Base-by-base conservation (phyloP, 192 early-diverging fungal genomes). In the Coemansia sp. region DNA sequence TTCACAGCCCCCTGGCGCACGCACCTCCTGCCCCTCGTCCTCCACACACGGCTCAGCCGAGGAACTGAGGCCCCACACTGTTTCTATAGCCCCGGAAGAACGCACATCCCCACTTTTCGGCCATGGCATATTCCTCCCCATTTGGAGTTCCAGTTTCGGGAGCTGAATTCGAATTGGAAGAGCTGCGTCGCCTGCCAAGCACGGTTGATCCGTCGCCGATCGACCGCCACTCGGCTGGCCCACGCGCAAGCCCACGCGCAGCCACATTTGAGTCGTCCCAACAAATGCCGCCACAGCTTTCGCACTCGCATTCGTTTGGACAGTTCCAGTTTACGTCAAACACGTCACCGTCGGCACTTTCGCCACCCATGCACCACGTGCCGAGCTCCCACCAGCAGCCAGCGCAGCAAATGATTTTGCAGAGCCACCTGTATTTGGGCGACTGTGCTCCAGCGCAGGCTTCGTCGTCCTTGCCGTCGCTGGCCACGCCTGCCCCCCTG, bases 141-240 rank as follows among this genome's bases (percentile, higher is more conserved):
- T 74, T 68, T 64, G 60, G 52, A 24, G 46, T 55, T 43, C 61
- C 67, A 13, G 67, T 61, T 12, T 36, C 60, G 15, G 44, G 58
- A 31, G 36, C 52, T 41, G 67, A 75, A 68, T 64, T 75, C 44
- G 64, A 75, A 68, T 69, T 75, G 49, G 73, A 55, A 33, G 73
- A 69, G 39, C 46, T 69, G 36, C 67, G 53, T 39, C 67, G 68
- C 44, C 22, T 44, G 38, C 36, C 73, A 40, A 38, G 44, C 55
- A 15, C 44, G 38, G 33, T 64, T 53, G 73, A 75, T 36, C 53
- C 73, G 16, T 53, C 58, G 31, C 29, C 58, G 52, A 57, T 57
- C 66, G 33, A 49, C 52, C 18, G 55, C 12, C 65, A 52, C 66
- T 57, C 41, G 22, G 57, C 31, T 13, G 43, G 16, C 29, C 18